Percentiles rank a stretch among this genome's conserved stretches.
Evolutionary conservation across 2,329 filamentous ascomycete genomes (phyloP).

Genomic region (Huntiella bhutanensis): DNA sequence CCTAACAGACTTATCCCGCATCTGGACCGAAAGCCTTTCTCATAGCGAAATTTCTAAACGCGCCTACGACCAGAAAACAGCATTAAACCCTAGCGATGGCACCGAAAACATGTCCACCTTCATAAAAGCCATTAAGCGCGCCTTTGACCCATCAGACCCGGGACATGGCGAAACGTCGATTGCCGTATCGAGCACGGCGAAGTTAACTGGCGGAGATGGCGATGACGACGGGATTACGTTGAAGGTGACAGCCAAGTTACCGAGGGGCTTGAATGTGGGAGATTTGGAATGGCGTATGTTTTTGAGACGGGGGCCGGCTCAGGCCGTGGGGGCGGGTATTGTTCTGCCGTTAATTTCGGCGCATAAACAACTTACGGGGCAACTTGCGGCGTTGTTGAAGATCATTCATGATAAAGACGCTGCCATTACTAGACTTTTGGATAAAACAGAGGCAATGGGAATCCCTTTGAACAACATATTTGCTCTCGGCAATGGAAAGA

Average conservation of each 20-base stretch:
- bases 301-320: slow-evolving; percentile 27
- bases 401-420: slow-evolving; percentile 31
- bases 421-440: slow-evolving; percentile 29
- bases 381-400: slow-evolving; percentile 25
- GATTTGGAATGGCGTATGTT: slow-evolving; percentile 47
- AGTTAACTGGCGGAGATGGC: slow-evolving; percentile 16
- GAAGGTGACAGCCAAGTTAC: slow-evolving; percentile 39
- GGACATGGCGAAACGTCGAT: slow-evolving; percentile 28
- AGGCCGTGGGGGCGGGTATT: slow-evolving; percentile 27
- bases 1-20: slow-evolving; percentile 50
- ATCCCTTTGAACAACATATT: slow-evolving; percentile 35
- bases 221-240: slow-evolving; percentile 24
- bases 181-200: slow-evolving; percentile 18
- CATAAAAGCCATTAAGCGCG: slow-evolving; percentile 39
- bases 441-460: slow-evolving; percentile 34
- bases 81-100: slow-evolving; percentile 55
- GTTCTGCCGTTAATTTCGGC: slow-evolving; percentile 33
- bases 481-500: slow-evolving; percentile 26
- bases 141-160: slow-evolving; percentile 27
- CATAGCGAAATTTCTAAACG: slow-evolving; percentile 42
- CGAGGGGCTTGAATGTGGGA: slow-evolving; percentile 30
- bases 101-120: slow-evolving; percentile 48
- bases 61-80: slow-evolving; percentile 42
- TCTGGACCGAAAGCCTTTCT: slow-evolving; percentile 53
- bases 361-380: slow-evolving; percentile 21